Conservation (phyloP, 2,329 filamentous ascomycete species). For the Hymenoscyphus linearis region DNA sequence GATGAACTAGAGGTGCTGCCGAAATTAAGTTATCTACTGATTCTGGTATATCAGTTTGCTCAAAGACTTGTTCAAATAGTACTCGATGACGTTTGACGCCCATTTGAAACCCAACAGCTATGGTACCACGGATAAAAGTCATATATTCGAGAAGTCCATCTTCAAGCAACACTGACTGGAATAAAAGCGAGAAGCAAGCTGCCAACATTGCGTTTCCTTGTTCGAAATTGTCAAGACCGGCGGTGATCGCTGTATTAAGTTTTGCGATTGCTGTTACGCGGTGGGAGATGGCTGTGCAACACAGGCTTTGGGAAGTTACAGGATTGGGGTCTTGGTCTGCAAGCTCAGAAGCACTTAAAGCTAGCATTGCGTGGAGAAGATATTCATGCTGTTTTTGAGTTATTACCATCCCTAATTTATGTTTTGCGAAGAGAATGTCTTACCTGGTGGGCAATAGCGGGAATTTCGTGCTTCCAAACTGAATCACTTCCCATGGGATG, state of each 20-base stretch:
- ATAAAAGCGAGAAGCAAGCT: conserved; percentile 53
- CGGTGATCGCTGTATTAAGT: conserved; percentile 35
- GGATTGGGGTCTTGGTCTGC: conserved; percentile 35
- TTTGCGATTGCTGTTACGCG: conserved; percentile 59
- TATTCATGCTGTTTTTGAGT: conserved; percentile 50
- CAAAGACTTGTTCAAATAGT: conserved; percentile 46
- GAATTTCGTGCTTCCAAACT: conserved; percentile 64
- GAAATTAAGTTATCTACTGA: conserved; percentile 41
- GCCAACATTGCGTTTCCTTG: conserved; percentile 56
- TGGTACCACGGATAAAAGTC: conserved; percentile 53
- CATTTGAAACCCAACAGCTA: conserved; percentile 53
- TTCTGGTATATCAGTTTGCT: conserved; percentile 36
- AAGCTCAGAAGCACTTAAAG: conserved; percentile 62
- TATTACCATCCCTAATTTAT: background rate
- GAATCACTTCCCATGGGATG: conserved; percentile 60
- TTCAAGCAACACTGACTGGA: conserved; percentile 52
- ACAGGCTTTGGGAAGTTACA: conserved; percentile 25
- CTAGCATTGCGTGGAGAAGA: conserved; percentile 65
- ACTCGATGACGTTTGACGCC: conserved; percentile 41
- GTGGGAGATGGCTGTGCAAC: conserved; percentile 53
- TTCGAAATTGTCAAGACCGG: conserved; percentile 39
- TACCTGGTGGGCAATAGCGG: conserved; percentile 61
- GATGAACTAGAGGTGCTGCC: conserved; percentile 40
- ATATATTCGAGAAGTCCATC: conserved; percentile 56
- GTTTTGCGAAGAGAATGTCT: conserved; percentile 18